Percentiles rank a stretch among this genome's conserved stretches.
Evolutionary conservation across 306 rosid genomes (phyloP).

Genomic region (Heteromeles arbutifolia): DNA sequence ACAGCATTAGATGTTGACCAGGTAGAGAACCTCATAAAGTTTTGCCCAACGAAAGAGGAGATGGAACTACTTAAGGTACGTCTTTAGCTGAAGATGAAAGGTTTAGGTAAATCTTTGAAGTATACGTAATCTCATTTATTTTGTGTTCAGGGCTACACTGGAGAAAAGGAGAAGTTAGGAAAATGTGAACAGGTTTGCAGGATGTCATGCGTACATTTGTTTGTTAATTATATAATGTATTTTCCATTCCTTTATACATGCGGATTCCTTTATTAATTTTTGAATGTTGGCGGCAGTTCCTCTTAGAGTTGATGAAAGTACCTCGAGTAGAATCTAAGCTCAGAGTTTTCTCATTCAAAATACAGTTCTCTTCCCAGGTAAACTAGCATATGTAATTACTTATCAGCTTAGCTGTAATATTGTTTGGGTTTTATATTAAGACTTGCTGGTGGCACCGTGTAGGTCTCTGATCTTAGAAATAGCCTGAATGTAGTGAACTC

Average conservation of each 20-base stretch:
- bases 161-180: constrained; percentile 85
- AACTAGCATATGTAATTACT: background rate
- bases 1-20: constrained; percentile 67
- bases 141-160: constrained; percentile 58
- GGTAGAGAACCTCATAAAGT: constrained; percentile 87
- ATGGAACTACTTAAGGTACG: constrained; percentile 82
- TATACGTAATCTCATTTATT: constrained; percentile 15
- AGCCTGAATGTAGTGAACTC: constrained; percentile 61
- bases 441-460: constrained; percentile 23
- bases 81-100: background rate
- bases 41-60: constrained; percentile 92
- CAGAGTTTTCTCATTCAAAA: constrained; percentile 78
- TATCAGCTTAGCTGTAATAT: background rate
- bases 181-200: constrained; percentile 86
- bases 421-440: constrained; percentile 13
- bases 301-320: constrained; percentile 73
- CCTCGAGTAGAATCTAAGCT: constrained; percentile 91
- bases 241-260: background rate
- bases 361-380: constrained; percentile 82
- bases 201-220: background rate
- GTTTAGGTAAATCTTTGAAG: constrained; percentile 13
- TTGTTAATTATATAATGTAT: background rate
- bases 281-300: constrained; percentile 51
- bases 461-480: constrained; percentile 77
- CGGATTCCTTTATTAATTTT: background rate